Base-by-base conservation (phyloP, 345 rosid genomes). In the Xanthoceras sorbifolium region DNA sequence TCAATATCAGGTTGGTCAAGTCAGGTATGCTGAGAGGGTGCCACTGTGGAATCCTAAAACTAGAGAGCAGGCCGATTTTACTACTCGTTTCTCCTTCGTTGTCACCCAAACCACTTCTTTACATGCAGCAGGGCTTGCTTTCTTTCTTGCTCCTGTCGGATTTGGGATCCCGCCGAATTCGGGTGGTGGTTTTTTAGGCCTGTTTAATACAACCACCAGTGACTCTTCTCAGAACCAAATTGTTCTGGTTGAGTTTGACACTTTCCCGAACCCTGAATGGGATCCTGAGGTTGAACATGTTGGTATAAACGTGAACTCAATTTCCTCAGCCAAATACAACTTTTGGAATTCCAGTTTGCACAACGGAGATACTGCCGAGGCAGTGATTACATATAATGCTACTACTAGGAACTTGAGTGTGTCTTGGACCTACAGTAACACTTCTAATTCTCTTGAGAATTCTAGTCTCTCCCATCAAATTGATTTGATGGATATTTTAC, bases 91-190 rank as follows among this genome's bases (percentile, higher is more conserved):
- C 72, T 48, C 86, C 29, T 80, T 89, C 67, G 12, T 8, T 9
- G 82, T 86, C 11, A 42, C 73, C 0, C 46, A 55, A 38, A 32
- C 15, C 0, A 31, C 23, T 9, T 2, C 74, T 0, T 0, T 0
- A 2, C 77, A 80, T 46, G 85, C 81, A 4, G 48, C 67, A 3
- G 85, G 90, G 6, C 29, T 86, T n/a, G 79, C 74, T 0, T 88
- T 88, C 78, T 88, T 86, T 64, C 32, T 71, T 38, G 72, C 85
- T 29, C 85, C 86, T 0, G 84, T 67, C 0, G 86, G 81, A 32
- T 86, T 71, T 34, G 81, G 74, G 23, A 85, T 88, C 72, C 89
- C 88, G 1, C 81, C 82, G 3, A 83, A 88, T 62, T 85, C 88
- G 14, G 79, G 72, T 0, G 85, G 82, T 36, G 89, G 86, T 1